A percentile compares a stretch with the other conserved stretches of the same genome.
These are phyloP conservation scores for Digitaria exilis DNA, from an alignment of 202 grass and related monocot genomes.

Conservation along the genomic window DNA sequence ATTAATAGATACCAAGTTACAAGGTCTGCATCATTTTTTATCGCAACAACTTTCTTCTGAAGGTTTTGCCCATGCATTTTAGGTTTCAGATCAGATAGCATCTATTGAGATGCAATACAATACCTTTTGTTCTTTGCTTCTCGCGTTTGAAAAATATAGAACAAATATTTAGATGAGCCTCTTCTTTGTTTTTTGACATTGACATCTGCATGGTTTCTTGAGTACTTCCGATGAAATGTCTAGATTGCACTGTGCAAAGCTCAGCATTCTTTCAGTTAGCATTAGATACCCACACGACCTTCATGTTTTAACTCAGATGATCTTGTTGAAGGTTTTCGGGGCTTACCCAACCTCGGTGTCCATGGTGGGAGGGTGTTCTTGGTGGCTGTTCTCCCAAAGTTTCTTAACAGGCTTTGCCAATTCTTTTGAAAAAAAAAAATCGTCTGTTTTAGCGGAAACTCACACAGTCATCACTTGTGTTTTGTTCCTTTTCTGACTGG, in stretches of 20 bases:
- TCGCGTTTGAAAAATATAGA: neutral
- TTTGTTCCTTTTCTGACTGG: conserved; percentile 60
- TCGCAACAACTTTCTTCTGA: neutral
- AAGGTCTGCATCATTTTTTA: neutral
- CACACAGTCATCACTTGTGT: conserved; percentile 55
- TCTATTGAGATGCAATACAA: neutral
- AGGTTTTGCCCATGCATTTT: neutral
- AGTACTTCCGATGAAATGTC: conserved; percentile 7
- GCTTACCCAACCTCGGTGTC: conserved; percentile 82
- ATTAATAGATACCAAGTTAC: neutral
- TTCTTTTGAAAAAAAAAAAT: conserved; percentile 60
- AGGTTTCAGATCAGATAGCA: neutral
- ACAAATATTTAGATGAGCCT: neutral
- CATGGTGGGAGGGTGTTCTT: conserved; percentile 88
- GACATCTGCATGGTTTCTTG: neutral
- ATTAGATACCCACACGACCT: conserved; percentile 43
- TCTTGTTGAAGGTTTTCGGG: conserved; percentile 99
- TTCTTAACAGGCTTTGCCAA: conserved; percentile 74
- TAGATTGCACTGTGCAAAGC: conserved; percentile 27
- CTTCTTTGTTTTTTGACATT: neutral
- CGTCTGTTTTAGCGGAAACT: conserved; percentile 76
- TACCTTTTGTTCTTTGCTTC: conserved; percentile 14
- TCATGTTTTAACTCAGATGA: conserved; percentile 86
- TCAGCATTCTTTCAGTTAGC: conserved; percentile 42
- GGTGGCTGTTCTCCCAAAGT: conserved; percentile 79